A percentile compares a stretch with the other conserved stretches of the same genome.
Evolutionary conservation across 1,284 basidiomycete species (phyloP).

Genomic region (Ceratobasidium sp.): DNA sequence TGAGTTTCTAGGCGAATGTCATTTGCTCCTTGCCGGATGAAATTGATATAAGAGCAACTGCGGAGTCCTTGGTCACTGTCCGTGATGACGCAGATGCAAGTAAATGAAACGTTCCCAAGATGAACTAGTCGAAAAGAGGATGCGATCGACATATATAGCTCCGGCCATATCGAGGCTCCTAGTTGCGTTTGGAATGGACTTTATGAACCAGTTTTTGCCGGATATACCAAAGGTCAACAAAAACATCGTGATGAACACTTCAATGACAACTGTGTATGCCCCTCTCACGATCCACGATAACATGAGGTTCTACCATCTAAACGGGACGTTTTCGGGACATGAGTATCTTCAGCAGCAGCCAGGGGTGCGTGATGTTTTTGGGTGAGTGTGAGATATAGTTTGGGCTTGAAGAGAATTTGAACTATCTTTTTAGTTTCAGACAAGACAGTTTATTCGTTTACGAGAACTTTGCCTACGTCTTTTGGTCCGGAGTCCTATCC

Average conservation of each 20-base stretch:
- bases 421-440: background rate
- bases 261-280: background rate
- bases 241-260: background rate
- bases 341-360: background rate
- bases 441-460: background rate
- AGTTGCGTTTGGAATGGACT: background rate
- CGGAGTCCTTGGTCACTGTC: background rate
- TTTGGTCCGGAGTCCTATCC: slow-evolving; percentile 11
- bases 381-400: background rate
- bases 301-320: background rate
- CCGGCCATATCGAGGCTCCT: background rate
- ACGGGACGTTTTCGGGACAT: background rate
- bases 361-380: background rate
- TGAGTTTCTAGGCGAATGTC: background rate
- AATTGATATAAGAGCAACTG: background rate
- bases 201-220: background rate
- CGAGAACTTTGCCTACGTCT: background rate
- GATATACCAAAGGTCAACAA: background rate
- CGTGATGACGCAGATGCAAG: background rate
- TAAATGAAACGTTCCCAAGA: background rate
- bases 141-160: background rate
- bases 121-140: background rate
- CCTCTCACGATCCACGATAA: background rate
- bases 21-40: background rate
- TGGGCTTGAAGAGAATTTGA: no score